Evolutionary conservation across 176 grass and related monocot genomes (phyloP).

Genomic region (Oropetium thomaeum): DNA sequence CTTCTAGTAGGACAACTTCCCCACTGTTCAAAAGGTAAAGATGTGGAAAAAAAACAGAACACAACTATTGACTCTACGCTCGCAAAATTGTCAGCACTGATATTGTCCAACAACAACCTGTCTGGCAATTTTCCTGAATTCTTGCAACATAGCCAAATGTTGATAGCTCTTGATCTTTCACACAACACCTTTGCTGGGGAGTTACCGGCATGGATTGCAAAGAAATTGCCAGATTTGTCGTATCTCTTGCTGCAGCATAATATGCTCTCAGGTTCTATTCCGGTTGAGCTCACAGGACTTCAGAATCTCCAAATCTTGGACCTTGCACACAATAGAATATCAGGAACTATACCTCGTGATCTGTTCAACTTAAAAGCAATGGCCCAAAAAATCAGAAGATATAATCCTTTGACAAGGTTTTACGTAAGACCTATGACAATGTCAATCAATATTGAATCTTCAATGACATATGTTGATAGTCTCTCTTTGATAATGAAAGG

Average conservation of each 20-base stretch:
- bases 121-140: conserved; percentile 12
- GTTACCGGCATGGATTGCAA: conserved; percentile 20
- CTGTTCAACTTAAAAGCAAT: conserved; percentile 1
- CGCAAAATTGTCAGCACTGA: not conserved
- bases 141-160: not conserved
- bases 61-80: not conserved
- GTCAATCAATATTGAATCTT: too few species aligned
- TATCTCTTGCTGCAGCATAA: conserved; percentile 1
- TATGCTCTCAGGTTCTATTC: conserved; percentile 26
- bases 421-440: not conserved
- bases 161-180: conserved; percentile 9
- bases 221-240: not conserved
- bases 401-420: not conserved
- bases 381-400: not conserved
- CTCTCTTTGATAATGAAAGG: conserved; percentile 13
- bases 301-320: not conserved
- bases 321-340: not conserved
- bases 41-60: not conserved
- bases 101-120: conserved; percentile 4
- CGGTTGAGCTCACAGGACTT: conserved; percentile 3
- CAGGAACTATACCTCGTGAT: not conserved
- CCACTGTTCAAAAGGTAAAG: not conserved
- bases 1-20: conserved; percentile 9
- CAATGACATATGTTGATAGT: not conserved
- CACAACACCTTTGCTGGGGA: not conserved